Evolutionary conservation across 2,329 filamentous ascomycete genomes (phyloP), one percentile per base, ranked within the genome.

Genomic region (Fusarium sp.): DNA sequence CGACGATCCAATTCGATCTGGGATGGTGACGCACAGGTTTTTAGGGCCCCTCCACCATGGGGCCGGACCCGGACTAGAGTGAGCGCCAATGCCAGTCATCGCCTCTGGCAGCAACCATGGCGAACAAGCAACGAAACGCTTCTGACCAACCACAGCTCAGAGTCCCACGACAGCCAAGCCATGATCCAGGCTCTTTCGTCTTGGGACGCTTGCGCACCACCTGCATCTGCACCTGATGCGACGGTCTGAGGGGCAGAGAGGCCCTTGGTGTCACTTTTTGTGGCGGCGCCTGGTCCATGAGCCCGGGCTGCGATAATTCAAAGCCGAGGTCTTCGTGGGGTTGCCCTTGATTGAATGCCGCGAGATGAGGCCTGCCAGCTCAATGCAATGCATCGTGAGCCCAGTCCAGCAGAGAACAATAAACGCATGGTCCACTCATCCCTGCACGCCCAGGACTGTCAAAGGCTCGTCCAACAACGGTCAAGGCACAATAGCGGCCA

Each of bases 71-170:
- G 63, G 73, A 65, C 62, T 75, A 75, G 73, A 68, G 62, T 65
- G 54, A 71, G 70, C 73, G 71, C 68, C 70, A 74, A 75, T 75
- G 73, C 73, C 73, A 75, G 73, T 75, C 73, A 75, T 75, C 64
- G 63, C 57, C 69, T 71, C 68, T 75, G 67, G 71, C 73, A 75
- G 67, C 67, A 61, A 39, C 50, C 54, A 63, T 70, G 44, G 49
- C 61, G 44, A 62, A 17, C 62, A 57, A 67, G 50, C 57, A 62
- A n/a, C 38, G n/a, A 40, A 34, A 10, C 33, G 19, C 17, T 24
- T 39, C 36, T 50, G 11, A 7, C 67, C 67, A 70, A 70, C 47
- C 51, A 57, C 13, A 33, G 28, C 24, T 19, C 28, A 24, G 36
- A 10, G 36, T 54, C 28, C 50, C 31, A 63, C 24, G 34, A 42